Base-by-base conservation (phyloP, 495 filamentous ascomycete species). In the Penicillium angulare region DNA sequence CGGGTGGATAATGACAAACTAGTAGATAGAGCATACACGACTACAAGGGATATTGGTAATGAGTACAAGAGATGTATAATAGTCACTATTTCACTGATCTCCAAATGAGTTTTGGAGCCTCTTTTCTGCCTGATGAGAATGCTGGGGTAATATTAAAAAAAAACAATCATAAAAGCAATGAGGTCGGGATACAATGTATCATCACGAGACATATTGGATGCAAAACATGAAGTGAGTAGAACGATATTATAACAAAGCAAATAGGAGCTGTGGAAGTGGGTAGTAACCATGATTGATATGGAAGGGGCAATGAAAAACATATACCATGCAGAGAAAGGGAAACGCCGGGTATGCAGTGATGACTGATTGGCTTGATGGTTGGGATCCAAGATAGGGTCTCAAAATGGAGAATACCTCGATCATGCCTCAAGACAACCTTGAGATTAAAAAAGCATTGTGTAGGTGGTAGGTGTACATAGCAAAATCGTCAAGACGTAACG, bases 401-500 rank as follows among this genome's bases (percentile, higher is more conserved):
- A 13, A 5, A 41, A n/a, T n/a, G 5, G 22, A 41, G 12, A 24
- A 26, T 9, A 21, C 38, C 18, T 41, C 12, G 38, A 4, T 12
- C 38, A 23, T 21, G 21, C 21, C 24, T 39, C 38, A 41, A 41
- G 12, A 24, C 1, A 6, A 20, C 12, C 10, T 2, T 35, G 32
- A 17, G n/a, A 41, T 7, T 15, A 24, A 13, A 18, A 7, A 12
- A 41, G 7, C 17, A 6, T 18, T 38, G 12, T 9, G 34, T 38
- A 20, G 16, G n/a, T n/a, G n/a, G n/a, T n/a, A 41, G 56, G 55
- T 62, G 58, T 54, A 65, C 60, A 68, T 67, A 55, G 55, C 40
- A 59, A 44, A 53, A 56, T 73, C 72, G 65, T 75, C 34, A 72
- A 45, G 40, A 49, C 45, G 34, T 57, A n/a, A 35, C 47, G 13